These are phyloP conservation scores for Phytopythium sindhum DNA, from an alignment of 352 stramenopile species.

Conservation along the genomic window DNA sequence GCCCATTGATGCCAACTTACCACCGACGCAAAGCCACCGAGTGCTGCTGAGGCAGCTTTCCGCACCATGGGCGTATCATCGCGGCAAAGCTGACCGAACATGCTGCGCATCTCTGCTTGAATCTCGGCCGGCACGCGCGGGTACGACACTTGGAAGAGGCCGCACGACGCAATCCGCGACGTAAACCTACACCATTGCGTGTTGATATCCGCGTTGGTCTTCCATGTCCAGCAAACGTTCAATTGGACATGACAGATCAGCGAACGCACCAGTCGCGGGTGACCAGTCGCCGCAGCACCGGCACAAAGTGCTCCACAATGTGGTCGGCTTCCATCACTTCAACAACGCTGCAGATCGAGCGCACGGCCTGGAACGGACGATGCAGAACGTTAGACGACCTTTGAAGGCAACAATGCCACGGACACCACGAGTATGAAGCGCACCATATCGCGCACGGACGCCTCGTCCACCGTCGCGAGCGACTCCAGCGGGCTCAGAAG, in stretches of 20 bases:
- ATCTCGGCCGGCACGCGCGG: constrained; percentile 43
- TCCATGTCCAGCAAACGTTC: not conserved
- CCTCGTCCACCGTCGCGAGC: constrained; percentile 93
- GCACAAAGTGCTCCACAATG: constrained; percentile 89
- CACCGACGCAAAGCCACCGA: constrained; percentile 85
- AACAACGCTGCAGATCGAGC: constrained; percentile 88
- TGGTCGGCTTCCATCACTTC: constrained; percentile 82
- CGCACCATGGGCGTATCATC: constrained; percentile 98
- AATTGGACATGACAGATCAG: not conserved
- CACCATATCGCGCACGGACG: constrained; percentile 90
- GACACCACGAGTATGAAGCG: not conserved
- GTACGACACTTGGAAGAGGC: constrained; percentile 79
- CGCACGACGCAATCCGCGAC: constrained; percentile 83
- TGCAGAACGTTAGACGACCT: not conserved
- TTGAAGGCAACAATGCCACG: not conserved
- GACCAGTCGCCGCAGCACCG: constrained; percentile 92
- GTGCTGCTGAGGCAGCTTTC: constrained; percentile 84
- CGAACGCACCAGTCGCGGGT: constrained; percentile 95
- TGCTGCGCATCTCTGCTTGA: constrained; percentile 79
- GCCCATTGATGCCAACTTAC: constrained; percentile 24
- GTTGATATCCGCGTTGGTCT: not conserved
- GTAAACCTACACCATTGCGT: constrained; percentile 41
- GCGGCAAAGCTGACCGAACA: constrained; percentile 93
- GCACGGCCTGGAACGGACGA: constrained; percentile 59
- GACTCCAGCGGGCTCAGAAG: constrained; percentile 95